A percentile compares a stretch with the other conserved stretches of the same genome.
These are phyloP conservation scores for Trichosporon ovoides DNA, from an alignment of 1,284 basidiomycete species.

Conservation along the genomic window DNA sequence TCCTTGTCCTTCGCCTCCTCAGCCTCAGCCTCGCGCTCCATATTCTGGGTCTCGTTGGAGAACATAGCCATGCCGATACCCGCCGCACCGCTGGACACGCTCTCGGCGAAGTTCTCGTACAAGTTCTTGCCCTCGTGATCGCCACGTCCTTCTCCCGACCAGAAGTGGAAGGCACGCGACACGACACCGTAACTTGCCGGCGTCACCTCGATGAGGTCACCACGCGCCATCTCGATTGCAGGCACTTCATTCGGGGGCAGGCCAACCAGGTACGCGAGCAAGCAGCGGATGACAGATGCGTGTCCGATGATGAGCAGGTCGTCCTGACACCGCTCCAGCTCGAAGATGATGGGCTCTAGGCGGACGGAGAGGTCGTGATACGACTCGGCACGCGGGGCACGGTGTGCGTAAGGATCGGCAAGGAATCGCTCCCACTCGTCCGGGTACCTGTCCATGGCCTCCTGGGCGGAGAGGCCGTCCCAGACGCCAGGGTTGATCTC, in stretches of 20 bases:
- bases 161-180: slow-evolving; percentile 83
- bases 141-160: slow-evolving; percentile 54
- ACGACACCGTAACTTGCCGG: slow-evolving; percentile 86
- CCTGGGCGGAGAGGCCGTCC: slow-evolving; percentile 87
- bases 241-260: slow-evolving; percentile 95
- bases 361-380: slow-evolving; percentile 82
- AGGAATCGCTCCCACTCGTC: slow-evolving; percentile 91
- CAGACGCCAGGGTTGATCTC: slow-evolving; percentile 94
- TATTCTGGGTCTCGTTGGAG: slow-evolving; percentile 40
- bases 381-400: slow-evolving; percentile 86
- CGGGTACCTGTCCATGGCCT: slow-evolving; percentile 83
- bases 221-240: slow-evolving; percentile 82
- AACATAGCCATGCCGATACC: slow-evolving; percentile 38
- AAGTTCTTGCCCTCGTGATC: slow-evolving; percentile 45
- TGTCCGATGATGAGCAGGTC: slow-evolving; percentile 75
- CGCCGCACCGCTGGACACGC: slow-evolving; percentile 20
- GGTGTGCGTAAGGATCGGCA: slow-evolving; percentile 87
- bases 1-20: slow-evolving; percentile 43
- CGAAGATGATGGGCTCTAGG: slow-evolving; percentile 75
- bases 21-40: slow-evolving; percentile 43
- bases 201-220: slow-evolving; percentile 81
- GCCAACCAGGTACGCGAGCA: slow-evolving; percentile 86
- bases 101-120: slow-evolving; percentile 51
- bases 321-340: slow-evolving; percentile 71
- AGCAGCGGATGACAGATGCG: slow-evolving; percentile 94